Conservation (phyloP, 2,329 filamentous ascomycete genomes). For the Aspergillus cejpii region DNA sequence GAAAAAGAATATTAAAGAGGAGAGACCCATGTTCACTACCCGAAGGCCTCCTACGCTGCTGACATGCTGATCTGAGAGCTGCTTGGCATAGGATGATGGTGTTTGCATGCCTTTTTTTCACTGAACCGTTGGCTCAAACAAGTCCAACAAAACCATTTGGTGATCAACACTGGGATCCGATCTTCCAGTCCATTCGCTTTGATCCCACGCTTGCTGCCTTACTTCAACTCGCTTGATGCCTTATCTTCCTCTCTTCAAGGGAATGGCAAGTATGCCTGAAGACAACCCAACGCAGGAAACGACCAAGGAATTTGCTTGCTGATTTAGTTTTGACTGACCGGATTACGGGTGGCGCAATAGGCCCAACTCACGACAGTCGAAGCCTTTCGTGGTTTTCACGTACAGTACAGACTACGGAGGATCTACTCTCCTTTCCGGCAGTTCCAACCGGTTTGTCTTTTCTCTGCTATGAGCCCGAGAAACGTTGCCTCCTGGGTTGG, state of each 20-base stretch:
- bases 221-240: conserved; percentile 9
- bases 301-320: conserved; percentile 3
- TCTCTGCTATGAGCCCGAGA: too few species aligned
- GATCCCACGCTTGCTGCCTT: conserved; percentile 13
- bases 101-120: conserved; percentile 9
- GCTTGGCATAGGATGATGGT: conserved; percentile 5
- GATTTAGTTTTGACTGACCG: conserved; percentile 14
- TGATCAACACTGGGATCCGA: conserved; percentile 9
- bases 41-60: conserved; percentile 7
- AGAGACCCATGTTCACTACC: not conserved
- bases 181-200: conserved; percentile 1
- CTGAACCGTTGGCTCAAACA: conserved; percentile 9
- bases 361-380: conserved; percentile 11
- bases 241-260: not conserved
- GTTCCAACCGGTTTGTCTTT: too few species aligned
- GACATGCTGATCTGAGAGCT: conserved; percentile 13
- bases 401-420: not conserved
- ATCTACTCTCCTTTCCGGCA: too few species aligned
- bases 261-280: conserved; percentile 6
- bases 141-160: conserved; percentile 13
- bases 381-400: not conserved
- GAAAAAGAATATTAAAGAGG: not conserved
- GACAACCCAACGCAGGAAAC: conserved; percentile 8
- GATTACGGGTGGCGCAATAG: conserved; percentile 14
- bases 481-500: too few species aligned